Conservation (phyloP, 2,329 filamentous ascomycete species). For the Meredithiella fracta region DNA sequence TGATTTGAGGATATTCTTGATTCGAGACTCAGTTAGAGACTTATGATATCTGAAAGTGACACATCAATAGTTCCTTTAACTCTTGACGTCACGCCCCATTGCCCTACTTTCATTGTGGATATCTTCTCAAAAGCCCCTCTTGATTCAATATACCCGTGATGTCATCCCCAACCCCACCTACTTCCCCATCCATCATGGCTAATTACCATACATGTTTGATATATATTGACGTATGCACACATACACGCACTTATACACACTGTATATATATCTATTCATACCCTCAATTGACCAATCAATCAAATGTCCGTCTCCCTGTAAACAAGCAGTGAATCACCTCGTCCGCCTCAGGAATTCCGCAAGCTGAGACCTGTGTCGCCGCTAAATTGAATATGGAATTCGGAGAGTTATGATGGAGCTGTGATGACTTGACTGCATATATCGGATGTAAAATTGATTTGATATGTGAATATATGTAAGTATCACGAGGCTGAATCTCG, state of each 20-base stretch:
- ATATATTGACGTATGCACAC: background rate
- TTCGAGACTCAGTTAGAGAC: background rate
- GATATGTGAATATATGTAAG: no score
- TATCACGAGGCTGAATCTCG: no score
- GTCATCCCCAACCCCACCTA: background rate
- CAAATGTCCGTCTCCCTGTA: background rate
- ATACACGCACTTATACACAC: background rate
- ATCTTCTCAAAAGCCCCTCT: background rate
- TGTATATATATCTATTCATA: background rate
- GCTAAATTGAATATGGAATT: background rate
- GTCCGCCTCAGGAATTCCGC: background rate
- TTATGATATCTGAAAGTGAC: background rate
- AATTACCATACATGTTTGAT: background rate
- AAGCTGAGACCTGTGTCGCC: background rate
- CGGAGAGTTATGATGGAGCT: background rate
- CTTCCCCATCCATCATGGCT: background rate
- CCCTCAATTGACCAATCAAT: background rate
- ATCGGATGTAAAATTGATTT: no score
- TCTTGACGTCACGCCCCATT: background rate
- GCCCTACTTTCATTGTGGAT: background rate
- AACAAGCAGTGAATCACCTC: background rate
- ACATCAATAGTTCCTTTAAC: background rate
- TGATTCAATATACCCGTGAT: background rate
- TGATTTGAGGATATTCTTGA: background rate
- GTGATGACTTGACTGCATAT: no score